These are phyloP conservation scores for Colletotrichum acutatum DNA, from an alignment of 2,329 filamentous ascomycete genomes.

Conservation along the genomic window DNA sequence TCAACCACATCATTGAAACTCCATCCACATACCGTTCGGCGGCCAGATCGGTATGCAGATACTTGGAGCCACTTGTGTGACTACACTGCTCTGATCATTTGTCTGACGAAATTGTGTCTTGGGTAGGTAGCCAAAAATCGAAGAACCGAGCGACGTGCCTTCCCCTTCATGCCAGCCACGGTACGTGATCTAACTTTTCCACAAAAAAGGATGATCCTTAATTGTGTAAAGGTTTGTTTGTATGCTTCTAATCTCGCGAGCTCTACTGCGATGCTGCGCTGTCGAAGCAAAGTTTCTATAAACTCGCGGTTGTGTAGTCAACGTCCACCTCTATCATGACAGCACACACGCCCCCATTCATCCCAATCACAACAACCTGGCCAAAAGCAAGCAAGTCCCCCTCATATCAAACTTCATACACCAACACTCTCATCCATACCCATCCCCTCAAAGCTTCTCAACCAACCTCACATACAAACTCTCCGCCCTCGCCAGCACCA, in stretches of 20 bases:
- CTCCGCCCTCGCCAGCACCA: constrained; percentile 44
- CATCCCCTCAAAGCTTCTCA: constrained; percentile 28
- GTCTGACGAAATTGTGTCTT: too few relatives aligned
- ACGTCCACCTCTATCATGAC: too few relatives aligned
- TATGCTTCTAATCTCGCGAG: not conserved
- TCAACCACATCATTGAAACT: too few relatives aligned
- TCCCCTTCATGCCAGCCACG: not conserved
- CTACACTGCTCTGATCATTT: too few relatives aligned
- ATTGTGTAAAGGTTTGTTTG: not conserved
- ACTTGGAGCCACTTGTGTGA: too few relatives aligned
- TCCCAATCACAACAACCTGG: not conserved
- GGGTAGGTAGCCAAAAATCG: too few relatives aligned
- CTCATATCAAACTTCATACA: too few relatives aligned
- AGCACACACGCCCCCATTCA: not conserved
- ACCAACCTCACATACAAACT: constrained; percentile 28
- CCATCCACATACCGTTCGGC: too few relatives aligned
- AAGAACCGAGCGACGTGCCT: too few relatives aligned
- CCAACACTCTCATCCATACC: not conserved
- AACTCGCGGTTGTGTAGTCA: not conserved
- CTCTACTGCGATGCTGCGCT: not conserved
- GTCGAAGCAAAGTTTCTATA: not conserved
- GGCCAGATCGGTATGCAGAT: too few relatives aligned
- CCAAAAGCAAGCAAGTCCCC: too few relatives aligned
- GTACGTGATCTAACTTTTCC: not conserved
- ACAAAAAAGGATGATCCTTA: not conserved